Evolutionary conservation across 768 basidiomycete genomes (phyloP).

Genomic region (Imleria badia): DNA sequence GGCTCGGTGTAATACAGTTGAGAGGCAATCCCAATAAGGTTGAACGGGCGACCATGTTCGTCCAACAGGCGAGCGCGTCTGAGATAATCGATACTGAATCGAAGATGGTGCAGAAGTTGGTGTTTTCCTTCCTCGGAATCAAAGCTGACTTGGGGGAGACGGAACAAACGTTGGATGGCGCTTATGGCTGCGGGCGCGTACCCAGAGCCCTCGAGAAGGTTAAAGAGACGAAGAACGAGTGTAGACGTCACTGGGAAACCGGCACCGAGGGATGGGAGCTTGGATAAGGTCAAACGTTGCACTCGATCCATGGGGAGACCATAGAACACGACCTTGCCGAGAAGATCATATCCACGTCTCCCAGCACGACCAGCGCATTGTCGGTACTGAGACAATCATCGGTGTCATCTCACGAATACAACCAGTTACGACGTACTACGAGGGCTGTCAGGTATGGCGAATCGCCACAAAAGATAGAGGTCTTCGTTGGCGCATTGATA

Average conservation of each 20-base stretch:
- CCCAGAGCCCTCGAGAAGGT: conserved; percentile 61
- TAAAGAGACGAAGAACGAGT: conserved; percentile 61
- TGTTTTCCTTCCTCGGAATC: conserved; percentile 51
- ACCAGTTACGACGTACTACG: conserved; percentile 41
- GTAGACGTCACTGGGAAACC: conserved; percentile 70
- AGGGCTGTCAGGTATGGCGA: conserved; percentile 61
- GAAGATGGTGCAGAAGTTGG: conserved; percentile 62
- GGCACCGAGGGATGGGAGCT: conserved; percentile 58
- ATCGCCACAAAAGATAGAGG: conserved; percentile 62
- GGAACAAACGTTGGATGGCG: conserved; percentile 52
- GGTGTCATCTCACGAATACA: background rate
- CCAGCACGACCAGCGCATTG: conserved; percentile 76
- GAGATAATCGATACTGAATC: conserved; percentile 73
- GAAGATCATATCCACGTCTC: conserved; percentile 65
- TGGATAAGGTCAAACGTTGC: conserved; percentile 62
- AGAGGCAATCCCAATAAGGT: conserved; percentile 52
- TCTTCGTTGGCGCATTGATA: conserved; percentile 72
- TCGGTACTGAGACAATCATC: conserved; percentile 47
- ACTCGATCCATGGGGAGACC: conserved; percentile 63
- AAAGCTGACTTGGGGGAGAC: conserved; percentile 59
- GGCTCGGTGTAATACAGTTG: conserved; percentile 68
- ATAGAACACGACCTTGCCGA: conserved; percentile 74
- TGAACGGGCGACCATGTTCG: conserved; percentile 53
- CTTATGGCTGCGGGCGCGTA: conserved; percentile 47
- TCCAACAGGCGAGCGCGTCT: conserved; percentile 56